Base-by-base conservation (phyloP, 768 basidiomycete species). In the Neoboletus magnificus region DNA sequence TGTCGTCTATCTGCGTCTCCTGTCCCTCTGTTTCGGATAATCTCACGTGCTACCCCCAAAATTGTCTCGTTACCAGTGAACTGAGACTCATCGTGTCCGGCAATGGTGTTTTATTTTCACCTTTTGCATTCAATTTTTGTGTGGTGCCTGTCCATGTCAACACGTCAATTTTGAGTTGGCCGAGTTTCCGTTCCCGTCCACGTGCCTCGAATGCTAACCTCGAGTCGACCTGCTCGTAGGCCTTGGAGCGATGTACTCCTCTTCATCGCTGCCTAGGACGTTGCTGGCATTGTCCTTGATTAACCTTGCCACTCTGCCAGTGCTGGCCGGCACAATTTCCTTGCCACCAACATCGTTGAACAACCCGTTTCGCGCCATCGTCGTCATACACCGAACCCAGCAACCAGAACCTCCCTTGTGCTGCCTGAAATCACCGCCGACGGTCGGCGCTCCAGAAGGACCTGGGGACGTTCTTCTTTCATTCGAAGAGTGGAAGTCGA, bases 401-500 rank as follows among this genome's bases (percentile, higher is more conserved):
- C 69, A 71, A 20, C 77, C 83, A 10, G 81, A 83, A 44, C 80
- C 69, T 10, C 87, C 84, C 4, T 63, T 89, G 48, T 92, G 89
- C 73, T 87, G 86, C 63, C 74, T 92, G 51, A 84, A 79, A 44
- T 81, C 86, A 5, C 66, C 69, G 1, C 64, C 72, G 16, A 72
- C 54, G 12, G 32, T 51, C 4, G 69, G 72, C 42, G 68, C 81
- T 3, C 68, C 74, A 37, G 79, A 82, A 41, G 73, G 74, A 8
- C 72, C 78, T 5, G 85, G 85, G 48, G 83, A 85, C 50, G 71
- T 86, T 6, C 72, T 93, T 22, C 79, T 91, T 22, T 89, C 89
- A 0, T 94, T 94, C 64, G 88, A 93, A 63, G 91, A 93, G 61
- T 94, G 91, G 91, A 91, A 91, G 65, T 82, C 82, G 32, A 89